Percentiles rank a stretch among this genome's conserved stretches.
Conservation (phyloP, 2,329 filamentous ascomycete genomes). For the Aspergillus intermedius region DNA sequence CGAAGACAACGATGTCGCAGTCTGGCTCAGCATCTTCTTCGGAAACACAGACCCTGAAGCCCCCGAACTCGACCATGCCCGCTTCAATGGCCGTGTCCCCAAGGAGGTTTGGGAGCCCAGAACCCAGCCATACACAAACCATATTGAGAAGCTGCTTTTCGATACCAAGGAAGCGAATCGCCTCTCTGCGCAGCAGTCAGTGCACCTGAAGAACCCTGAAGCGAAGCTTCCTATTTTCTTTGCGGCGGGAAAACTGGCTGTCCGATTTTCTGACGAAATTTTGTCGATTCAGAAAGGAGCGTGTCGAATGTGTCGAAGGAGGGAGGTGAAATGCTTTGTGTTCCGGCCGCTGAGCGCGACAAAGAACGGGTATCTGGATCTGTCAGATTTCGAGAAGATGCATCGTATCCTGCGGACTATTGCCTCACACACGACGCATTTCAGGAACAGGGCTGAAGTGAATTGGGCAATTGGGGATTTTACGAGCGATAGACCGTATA, state of each 20-base stretch:
- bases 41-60: background rate
- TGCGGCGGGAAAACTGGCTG: background rate
- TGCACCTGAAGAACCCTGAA: background rate
- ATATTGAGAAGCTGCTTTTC: background rate
- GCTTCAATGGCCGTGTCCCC: constrained; percentile 1
- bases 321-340: background rate
- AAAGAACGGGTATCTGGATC: constrained; percentile 4
- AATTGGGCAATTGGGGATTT: constrained; percentile 6
- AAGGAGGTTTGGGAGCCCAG: background rate
- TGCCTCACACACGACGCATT: constrained; percentile 5
- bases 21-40: constrained; percentile 5
- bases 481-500: constrained; percentile 4
- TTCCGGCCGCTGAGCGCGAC: constrained; percentile 5
- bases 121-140: background rate
- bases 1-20: background rate
- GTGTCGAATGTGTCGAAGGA: background rate
- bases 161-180: background rate
- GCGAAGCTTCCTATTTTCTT: background rate
- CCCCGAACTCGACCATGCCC: constrained; percentile 1
- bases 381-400: constrained; percentile 3
- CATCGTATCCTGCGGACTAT: constrained; percentile 4
- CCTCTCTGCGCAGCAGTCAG: background rate
- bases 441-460: background rate
- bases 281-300: background rate
- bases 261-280: background rate